Evolutionary conservation across 768 basidiomycete genomes (phyloP).

Genomic region (Amanita subjunquillea): DNA sequence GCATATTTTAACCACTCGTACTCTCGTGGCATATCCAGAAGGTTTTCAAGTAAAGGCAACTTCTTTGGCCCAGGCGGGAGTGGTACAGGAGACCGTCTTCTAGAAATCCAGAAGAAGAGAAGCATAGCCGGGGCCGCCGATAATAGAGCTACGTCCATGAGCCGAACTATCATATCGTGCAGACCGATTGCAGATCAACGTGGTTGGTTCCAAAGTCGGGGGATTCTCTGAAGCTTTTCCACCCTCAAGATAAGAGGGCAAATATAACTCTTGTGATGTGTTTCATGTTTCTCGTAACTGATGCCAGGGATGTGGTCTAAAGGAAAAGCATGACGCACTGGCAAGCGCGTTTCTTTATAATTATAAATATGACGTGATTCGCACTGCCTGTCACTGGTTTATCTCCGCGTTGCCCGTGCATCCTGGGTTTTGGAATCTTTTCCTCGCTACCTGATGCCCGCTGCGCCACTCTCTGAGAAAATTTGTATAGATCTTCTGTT

Average conservation of each 20-base stretch:
- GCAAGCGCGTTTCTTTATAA: too few relatives aligned
- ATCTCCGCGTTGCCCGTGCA: too few relatives aligned
- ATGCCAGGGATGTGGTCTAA: too few relatives aligned
- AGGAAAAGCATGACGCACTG: too few relatives aligned
- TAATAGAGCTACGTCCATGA: neutral
- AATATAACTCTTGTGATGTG: neutral
- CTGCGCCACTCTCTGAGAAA: too few relatives aligned
- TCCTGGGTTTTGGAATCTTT: too few relatives aligned
- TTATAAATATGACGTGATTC: too few relatives aligned
- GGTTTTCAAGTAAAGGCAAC: slow-evolving; percentile 33
- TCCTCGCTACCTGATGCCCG: too few relatives aligned
- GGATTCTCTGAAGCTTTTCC: too few relatives aligned
- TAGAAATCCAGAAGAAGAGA: neutral
- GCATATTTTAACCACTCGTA: slow-evolving; percentile 32
- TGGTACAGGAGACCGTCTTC: slow-evolving; percentile 12
- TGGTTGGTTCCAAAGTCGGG: neutral
- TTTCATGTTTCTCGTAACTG: too few relatives aligned
- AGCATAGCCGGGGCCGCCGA: neutral
- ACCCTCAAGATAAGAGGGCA: neutral
- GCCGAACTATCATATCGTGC: neutral
- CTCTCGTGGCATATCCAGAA: slow-evolving; percentile 30
- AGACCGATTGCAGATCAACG: neutral
- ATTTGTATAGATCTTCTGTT: too few relatives aligned
- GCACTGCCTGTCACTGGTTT: too few relatives aligned
- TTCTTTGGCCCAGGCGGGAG: slow-evolving; percentile 32